Conservation (phyloP, 495 filamentous ascomycete species). For the Aspergillus wentii region DNA sequence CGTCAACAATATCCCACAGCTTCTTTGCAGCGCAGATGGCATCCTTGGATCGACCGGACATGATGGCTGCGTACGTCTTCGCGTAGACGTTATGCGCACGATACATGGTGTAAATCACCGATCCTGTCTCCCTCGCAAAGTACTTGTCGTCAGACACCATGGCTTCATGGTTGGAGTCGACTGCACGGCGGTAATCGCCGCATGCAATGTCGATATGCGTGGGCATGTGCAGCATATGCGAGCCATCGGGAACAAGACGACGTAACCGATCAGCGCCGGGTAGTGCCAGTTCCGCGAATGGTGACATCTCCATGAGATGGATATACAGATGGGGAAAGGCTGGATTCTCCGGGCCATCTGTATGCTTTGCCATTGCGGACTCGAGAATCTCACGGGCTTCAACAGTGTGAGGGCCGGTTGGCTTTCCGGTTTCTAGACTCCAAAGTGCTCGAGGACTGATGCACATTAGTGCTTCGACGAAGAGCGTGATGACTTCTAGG, state of each 20-base stretch:
- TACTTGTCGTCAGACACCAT: conserved; percentile 55
- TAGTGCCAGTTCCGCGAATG: conserved; percentile 50
- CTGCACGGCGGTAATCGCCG: conserved; percentile 56
- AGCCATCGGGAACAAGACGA: conserved; percentile 55
- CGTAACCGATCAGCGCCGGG: conserved; percentile 52
- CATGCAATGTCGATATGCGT: conserved; percentile 60
- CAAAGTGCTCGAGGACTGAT: conserved; percentile 61
- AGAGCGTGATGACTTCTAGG: conserved; percentile 54
- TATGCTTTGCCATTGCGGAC: conserved; percentile 29
- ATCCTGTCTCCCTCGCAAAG: conserved; percentile 33
- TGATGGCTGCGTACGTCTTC: conserved; percentile 64
- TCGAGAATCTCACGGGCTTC: conserved; percentile 57
- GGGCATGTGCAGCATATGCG: conserved; percentile 65
- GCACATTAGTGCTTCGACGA: conserved; percentile 61
- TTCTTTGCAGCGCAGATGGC: conserved; percentile 45
- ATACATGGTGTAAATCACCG: conserved; percentile 59
- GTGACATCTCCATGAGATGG: conserved; percentile 67
- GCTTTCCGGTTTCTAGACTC: conserved; percentile 54
- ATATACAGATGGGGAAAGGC: conserved; percentile 64
- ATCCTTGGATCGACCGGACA: conserved; percentile 49
- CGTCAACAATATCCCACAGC: conserved; percentile 50
- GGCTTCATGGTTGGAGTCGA: conserved; percentile 52
- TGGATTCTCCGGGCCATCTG: conserved; percentile 41
- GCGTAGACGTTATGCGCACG: conserved; percentile 61
- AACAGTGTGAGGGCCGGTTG: conserved; percentile 50